Evolutionary conservation across 2,329 filamentous ascomycete species (phyloP).

Genomic region (Didymella glomerata): DNA sequence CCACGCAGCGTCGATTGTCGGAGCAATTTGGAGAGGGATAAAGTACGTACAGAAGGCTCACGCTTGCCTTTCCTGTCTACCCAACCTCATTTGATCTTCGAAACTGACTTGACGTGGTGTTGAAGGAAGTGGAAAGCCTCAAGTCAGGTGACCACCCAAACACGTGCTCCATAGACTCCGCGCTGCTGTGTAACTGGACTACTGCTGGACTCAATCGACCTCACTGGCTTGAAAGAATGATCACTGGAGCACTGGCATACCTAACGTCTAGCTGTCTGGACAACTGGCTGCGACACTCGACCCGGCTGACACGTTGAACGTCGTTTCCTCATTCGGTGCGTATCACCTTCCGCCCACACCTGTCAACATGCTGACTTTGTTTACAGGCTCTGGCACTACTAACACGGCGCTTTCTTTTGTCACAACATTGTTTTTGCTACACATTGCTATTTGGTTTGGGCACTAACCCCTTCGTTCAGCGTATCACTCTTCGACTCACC

Average conservation of each 20-base stretch:
- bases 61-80: conserved; percentile 35
- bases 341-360: neutral
- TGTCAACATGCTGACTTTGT: conserved; percentile 1
- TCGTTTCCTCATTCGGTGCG: conserved; percentile 7
- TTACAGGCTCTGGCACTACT: conserved; percentile 33
- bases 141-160: neutral
- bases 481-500: conserved; percentile 51
- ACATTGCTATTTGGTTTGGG: conserved; percentile 33
- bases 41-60: conserved; percentile 48
- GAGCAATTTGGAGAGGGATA: conserved; percentile 8
- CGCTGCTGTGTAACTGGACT: neutral
- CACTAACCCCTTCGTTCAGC: conserved; percentile 52
- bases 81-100: conserved; percentile 34
- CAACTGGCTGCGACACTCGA: neutral
- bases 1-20: conserved; percentile 3
- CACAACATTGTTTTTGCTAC: conserved; percentile 27
- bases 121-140: conserved; percentile 32
- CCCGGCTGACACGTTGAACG: neutral
- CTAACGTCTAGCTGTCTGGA: conserved; percentile 2
- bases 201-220: neutral
- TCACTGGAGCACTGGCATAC: conserved; percentile 1
- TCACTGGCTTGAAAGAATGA: neutral
- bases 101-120: conserved; percentile 46
- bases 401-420: conserved; percentile 50
- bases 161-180: neutral